phyloP scores from a whole-genome alignment of 805 yeast genomes.

The Pichia membranifaciens region DNA sequence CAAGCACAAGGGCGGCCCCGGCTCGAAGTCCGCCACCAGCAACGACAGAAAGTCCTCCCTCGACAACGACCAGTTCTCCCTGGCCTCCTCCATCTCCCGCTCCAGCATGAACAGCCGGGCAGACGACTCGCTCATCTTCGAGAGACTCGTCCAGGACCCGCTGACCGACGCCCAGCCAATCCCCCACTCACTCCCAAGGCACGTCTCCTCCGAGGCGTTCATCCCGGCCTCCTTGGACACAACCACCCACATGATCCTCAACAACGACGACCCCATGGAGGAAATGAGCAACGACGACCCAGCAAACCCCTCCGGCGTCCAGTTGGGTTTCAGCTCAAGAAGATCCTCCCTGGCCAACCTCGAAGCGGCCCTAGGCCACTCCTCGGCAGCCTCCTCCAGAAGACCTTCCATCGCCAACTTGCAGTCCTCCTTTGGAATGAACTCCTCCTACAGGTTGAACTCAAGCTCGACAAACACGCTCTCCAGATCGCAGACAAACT shows the following conservation, averaged over 20 bases:
- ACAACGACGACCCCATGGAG: conserved; percentile 4
- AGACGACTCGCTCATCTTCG: conserved; percentile 49
- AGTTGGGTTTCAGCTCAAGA: conserved; percentile 41
- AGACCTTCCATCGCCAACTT: conserved; percentile 11
- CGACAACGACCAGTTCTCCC: conserved; percentile 12
- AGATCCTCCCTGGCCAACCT: conserved; percentile 50
- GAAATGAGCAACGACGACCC: background rate
- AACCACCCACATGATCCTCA: conserved; percentile 37
- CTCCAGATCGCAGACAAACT: conserved; percentile 19
- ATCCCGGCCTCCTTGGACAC: conserved; percentile 55
- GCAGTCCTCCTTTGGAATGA: conserved; percentile 23
- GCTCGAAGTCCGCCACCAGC: no score
- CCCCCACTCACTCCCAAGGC: conserved; percentile 30
- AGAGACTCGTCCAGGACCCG: conserved; percentile 61
- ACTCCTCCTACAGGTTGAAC: conserved; percentile 12
- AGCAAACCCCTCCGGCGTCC: conserved; percentile 34
- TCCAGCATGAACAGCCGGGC: conserved; percentile 11
- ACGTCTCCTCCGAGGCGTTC: conserved; percentile 42
- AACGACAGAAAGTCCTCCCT: no score
- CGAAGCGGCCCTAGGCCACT: conserved; percentile 26
- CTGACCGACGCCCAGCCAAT: conserved; percentile 28
- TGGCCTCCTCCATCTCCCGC: conserved; percentile 11
- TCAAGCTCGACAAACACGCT: conserved; percentile 15
- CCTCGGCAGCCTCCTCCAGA: conserved; percentile 8
- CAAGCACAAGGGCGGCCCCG: no score